Base-by-base conservation (phyloP, 176 grass and related monocot species). In the Phyllostachys edulis region DNA sequence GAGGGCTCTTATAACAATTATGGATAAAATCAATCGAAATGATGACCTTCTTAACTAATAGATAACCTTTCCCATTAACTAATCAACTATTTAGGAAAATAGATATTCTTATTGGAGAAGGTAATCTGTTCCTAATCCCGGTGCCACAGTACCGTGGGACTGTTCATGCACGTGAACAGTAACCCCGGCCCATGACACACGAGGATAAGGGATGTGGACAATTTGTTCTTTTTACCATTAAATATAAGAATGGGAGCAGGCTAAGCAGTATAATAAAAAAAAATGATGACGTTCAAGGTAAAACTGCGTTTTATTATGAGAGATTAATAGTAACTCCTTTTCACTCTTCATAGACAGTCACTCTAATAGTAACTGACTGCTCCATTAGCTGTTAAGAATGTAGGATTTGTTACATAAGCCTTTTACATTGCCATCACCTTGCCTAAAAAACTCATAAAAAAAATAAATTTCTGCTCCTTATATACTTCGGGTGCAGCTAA, bases 401-500 rank as follows among this genome's bases (percentile, higher is more conserved):
- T 46, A 79, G 32, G 20, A 27, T 73, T 73, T 74, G 47, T 27
- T 69, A 62, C 9, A 42, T 69, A 61, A 61, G 59, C 11, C 59
- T 62, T 62, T 29, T 11, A 27, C 80, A 57, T 70, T 60, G 5
- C 0, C 51, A 34, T 78, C 10, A 78, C 5, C 26, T 52, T 92
- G 17, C 57, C 45, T 73, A 13, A 23, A n/a, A 16, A 77, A 78
- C 29, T 63, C 75, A 54, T 44, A 63, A 56, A 55, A 57, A 16
- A 41, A 41, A 74, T 82, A 44, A 42, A 67, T 32, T 54, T 39
- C 7, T n/a, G 4, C n/a, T 81, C 5, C 20, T 89, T 68, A 52
- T 60, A 0, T 77, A 66, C 46, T 87, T 86, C 23, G n/a, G 16
- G 15, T 81, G 15, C 51, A 51, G 72, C 52, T 80, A 42, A 60